Conservation (phyloP, 345 rosid genomes). For the Aegle marmelos region DNA sequence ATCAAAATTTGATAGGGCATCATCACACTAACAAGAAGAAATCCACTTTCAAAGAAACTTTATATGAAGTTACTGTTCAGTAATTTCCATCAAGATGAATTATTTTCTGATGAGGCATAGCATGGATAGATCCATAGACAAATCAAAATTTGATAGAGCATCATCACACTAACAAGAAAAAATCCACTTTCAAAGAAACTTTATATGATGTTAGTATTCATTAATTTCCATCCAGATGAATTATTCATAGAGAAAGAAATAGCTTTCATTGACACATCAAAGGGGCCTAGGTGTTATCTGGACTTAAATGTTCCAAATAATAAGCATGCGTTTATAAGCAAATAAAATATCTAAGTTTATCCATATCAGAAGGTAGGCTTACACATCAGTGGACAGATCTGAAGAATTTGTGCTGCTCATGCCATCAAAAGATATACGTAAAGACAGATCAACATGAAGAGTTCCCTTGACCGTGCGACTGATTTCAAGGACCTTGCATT, state of each 20-base stretch:
- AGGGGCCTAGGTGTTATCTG: not conserved
- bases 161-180: not conserved
- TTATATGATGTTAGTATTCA: not conserved
- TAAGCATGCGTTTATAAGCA: not conserved
- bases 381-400: slow-evolving; percentile 42
- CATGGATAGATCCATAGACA: not conserved
- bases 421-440: slow-evolving; percentile 63
- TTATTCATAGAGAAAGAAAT: not conserved
- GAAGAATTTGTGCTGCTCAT: slow-evolving; percentile 35
- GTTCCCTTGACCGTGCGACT: slow-evolving; percentile 58
- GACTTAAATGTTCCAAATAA: not conserved
- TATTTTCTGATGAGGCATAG: not conserved
- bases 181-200: not conserved
- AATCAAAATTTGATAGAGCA: not conserved
- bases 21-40: not conserved
- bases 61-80: not conserved
- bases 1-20: not conserved
- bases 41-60: not conserved
- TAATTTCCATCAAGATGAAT: not conserved
- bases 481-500: slow-evolving; percentile 87
- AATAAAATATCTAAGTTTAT: not conserved
- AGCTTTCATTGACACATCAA: not conserved
- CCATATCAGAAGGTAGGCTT: slow-evolving; percentile 26
- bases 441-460: slow-evolving; percentile 70
- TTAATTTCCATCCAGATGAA: not conserved